A percentile compares a stretch with the other conserved stretches of the same genome.
phyloP scores from a whole-genome alignment of 495 filamentous ascomycete species.

The Tuber indicum region DNA sequence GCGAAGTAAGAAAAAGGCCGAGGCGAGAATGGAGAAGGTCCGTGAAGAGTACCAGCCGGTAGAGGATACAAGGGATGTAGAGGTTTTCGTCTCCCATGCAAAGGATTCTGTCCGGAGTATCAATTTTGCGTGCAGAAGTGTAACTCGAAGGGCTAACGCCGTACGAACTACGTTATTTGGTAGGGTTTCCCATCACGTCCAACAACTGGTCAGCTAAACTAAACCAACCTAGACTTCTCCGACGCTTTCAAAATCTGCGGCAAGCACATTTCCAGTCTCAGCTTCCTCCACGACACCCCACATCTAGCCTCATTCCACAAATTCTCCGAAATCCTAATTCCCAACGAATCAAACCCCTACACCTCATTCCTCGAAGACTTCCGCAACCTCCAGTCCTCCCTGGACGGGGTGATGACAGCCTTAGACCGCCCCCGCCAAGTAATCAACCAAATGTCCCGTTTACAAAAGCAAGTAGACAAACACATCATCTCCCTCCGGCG shows the following conservation, averaged over 20 bases:
- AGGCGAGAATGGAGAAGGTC: slow-evolving; percentile 71
- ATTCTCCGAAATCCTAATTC: slow-evolving; percentile 61
- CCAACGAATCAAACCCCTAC: slow-evolving; percentile 67
- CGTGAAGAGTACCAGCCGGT: slow-evolving; percentile 80
- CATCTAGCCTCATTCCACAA: slow-evolving; percentile 66
- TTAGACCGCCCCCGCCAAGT: slow-evolving; percentile 74
- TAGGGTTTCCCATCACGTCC: slow-evolving; percentile 41
- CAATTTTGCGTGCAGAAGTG: slow-evolving; percentile 70
- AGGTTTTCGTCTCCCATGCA: slow-evolving; percentile 83
- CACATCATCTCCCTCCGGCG: slow-evolving; percentile 65
- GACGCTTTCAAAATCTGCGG: slow-evolving; percentile 33
- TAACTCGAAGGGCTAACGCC: slow-evolving; percentile 63
- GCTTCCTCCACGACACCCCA: slow-evolving; percentile 57
- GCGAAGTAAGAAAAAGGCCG: slow-evolving; percentile 76
- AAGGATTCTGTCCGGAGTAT: slow-evolving; percentile 79
- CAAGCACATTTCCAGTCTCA: slow-evolving; percentile 48
- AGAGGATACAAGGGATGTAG: slow-evolving; percentile 82
- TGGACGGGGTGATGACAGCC: slow-evolving; percentile 69
- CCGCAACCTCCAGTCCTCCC: slow-evolving; percentile 67
- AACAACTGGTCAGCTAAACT: not conserved
- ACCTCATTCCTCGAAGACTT: slow-evolving; percentile 66
- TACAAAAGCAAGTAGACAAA: slow-evolving; percentile 65
- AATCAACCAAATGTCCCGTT: slow-evolving; percentile 60
- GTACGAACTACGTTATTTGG: slow-evolving; percentile 53
- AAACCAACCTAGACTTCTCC: slow-evolving; percentile 27